phyloP scores from a whole-genome alignment of 2,329 filamentous ascomycete species.

The Lachnellula cervina region DNA sequence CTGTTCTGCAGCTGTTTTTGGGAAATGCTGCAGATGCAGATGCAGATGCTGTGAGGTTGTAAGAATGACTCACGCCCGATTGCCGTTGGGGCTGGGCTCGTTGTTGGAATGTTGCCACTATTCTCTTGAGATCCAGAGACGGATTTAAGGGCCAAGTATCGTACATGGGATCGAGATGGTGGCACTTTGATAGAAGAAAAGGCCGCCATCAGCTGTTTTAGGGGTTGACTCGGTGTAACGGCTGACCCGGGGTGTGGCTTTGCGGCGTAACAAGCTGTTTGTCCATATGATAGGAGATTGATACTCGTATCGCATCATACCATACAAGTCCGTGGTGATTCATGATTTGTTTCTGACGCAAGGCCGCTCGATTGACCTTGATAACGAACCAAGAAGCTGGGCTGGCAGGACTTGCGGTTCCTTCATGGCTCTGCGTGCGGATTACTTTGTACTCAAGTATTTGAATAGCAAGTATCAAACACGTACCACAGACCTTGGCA shows the following conservation, averaged over 20 bases:
- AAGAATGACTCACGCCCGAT: background rate
- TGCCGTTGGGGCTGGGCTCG: too few relatives aligned
- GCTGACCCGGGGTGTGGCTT: too few relatives aligned
- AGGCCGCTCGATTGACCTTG: background rate
- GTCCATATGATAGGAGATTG: too few relatives aligned
- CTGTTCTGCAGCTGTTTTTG: background rate
- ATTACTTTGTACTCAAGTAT: background rate
- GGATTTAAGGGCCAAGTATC: too few relatives aligned
- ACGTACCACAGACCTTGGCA: too few relatives aligned
- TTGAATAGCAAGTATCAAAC: background rate
- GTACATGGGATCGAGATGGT: too few relatives aligned
- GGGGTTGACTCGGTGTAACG: too few relatives aligned
- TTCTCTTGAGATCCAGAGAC: too few relatives aligned
- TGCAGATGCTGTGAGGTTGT: conserved; percentile 2
- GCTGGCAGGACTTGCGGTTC: background rate
- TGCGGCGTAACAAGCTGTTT: too few relatives aligned
- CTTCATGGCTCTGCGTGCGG: background rate
- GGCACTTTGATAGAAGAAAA: background rate
- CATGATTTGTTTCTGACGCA: background rate
- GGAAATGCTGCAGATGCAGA: conserved; percentile 1
- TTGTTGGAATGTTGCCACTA: too few relatives aligned
- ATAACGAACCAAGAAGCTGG: background rate
- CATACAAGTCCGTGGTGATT: background rate
- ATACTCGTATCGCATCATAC: background rate
- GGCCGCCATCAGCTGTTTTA: background rate